A percentile compares a stretch with the other conserved stretches of the same genome.
Evolutionary conservation across 177 flowering plant species (phyloP).

Genomic region (Telopea speciosissima): DNA sequence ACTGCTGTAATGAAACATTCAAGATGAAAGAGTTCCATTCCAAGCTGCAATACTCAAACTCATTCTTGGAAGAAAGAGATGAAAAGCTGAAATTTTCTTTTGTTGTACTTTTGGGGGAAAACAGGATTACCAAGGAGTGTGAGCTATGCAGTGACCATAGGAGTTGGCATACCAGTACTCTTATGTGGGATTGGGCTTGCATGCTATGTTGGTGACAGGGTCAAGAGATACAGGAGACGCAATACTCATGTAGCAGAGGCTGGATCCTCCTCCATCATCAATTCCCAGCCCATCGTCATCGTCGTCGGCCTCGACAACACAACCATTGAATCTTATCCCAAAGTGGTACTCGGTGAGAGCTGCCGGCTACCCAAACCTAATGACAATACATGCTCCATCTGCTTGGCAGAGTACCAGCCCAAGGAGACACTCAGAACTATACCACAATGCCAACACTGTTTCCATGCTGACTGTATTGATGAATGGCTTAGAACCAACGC

Average conservation of each 20-base stretch:
- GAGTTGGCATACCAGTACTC: conserved; percentile 37
- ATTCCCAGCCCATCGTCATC: conserved; percentile 11
- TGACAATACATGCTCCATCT: background rate
- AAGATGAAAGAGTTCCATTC: too few relatives aligned
- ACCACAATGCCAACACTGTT: background rate
- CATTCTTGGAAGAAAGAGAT: too few relatives aligned
- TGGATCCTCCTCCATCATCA: background rate
- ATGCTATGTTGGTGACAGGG: conserved; percentile 21
- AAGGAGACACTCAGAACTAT: background rate
- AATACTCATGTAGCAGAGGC: conserved; percentile 2
- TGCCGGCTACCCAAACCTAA: background rate
- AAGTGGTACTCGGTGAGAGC: conserved; percentile 37
- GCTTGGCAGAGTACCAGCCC: background rate
- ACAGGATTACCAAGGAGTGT: conserved; percentile 41
- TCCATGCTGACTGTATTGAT: background rate
- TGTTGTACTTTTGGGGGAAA: too few relatives aligned
- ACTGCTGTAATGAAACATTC: too few relatives aligned
- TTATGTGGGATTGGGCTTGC: conserved; percentile 31
- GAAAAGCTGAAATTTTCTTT: too few relatives aligned
- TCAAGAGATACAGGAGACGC: conserved; percentile 10
- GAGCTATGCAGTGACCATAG: conserved; percentile 35
- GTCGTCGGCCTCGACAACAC: conserved; percentile 32
- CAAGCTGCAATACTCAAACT: too few relatives aligned
- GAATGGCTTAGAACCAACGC: background rate
- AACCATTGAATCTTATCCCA: conserved; percentile 45